Evolutionary conservation across 495 filamentous ascomycete species (phyloP), one percentile per base, ranked within the genome.

Genomic region (Tuber indicum): DNA sequence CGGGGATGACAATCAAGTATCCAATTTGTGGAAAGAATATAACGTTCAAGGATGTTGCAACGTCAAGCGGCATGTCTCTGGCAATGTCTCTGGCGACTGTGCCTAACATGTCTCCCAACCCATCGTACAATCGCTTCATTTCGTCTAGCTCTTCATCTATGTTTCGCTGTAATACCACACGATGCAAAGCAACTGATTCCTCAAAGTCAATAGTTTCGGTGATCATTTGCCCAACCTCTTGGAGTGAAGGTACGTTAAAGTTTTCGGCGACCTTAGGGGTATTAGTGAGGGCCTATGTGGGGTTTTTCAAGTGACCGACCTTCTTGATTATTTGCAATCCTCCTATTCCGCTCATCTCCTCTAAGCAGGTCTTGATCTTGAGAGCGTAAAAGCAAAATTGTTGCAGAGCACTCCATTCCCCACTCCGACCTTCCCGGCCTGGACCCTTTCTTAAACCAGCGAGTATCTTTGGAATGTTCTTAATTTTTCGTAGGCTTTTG

Each of bases 21-120:
- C 96, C 96, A 21, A 97, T 88, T 82, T 97, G 93, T 16, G 94
- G 94, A 79, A 97, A 93, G 83, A 94, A 94, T 36, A 96, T 91
- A 72, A 92, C 90, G 75, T 92, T 93, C 85, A 98, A 79, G 82
- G 90, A 85, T 75, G 90, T 82, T 85, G 88, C 85, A 83, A 92
- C 80, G 78, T 86, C 80, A 76, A 86, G 85, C 0, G 96, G 95
- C 19, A 95, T 86, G 1, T 87, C 88, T 17, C 82, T 84, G 6
- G 89, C 87, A 73, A 97, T 86, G 8, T 88, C 85, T 39, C 87
- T 86, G n/a, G 89, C 90, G 21, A 92, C 88, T 46, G 88, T 84
- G 17, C 90, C 90, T 39, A 99, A 88, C 46, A 97, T 85, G 76
- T 88, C 88, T 76, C 90, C 90, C 75, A 97, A 86, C 4, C 93